Evolutionary conservation across 768 basidiomycete genomes (phyloP), one percentile per base, ranked within the genome.

Genomic region (Lactifluus pinguis): DNA sequence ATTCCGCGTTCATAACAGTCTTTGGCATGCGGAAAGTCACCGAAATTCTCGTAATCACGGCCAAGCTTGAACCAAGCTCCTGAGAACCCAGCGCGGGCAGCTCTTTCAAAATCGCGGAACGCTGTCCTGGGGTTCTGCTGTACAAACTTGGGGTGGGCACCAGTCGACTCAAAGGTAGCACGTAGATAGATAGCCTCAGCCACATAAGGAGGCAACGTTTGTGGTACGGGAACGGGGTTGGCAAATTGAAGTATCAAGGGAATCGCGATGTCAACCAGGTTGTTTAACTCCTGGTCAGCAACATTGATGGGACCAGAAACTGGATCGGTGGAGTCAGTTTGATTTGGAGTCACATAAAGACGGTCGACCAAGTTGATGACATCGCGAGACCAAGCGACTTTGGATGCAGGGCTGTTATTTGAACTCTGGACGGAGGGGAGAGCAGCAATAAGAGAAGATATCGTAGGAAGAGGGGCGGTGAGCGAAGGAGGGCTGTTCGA

Each of bases 41-140:
- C 85, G 62, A 89, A 92, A 49, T 83, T 84, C 74, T 98, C 95
- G 69, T 98, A 97, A 62, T 95, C 95, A 17, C 92, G 76, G 0
- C 92, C 95, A 0, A 98, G 79, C 29, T 86, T 80, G 75, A 94
- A 97, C 95, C 95, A 98, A 0, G 91, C 91, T n/a, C 80, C 75
- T 3, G 78, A 74, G 64, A 84, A 87, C 0, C 95, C 94, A 0
- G 79, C 82, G 29, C 89, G 77, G 0, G 93, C 95, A 2, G 91
- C 84, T 1, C 77, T 75, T 70, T 98, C 95, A 68, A 89, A 97
- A 69, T 94, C 92, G 25, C 91, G 79, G 75, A 98, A 98, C 1
- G 95, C 93, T 7, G 78, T 68, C 5, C 90, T 79, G 2, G 87
- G 86, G 68, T 89, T 89, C 59, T 81, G 82, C 0, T 76, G 76